Conservation (phyloP, 2,329 filamentous ascomycete species). For the Ophiostoma triangulosporum region DNA sequence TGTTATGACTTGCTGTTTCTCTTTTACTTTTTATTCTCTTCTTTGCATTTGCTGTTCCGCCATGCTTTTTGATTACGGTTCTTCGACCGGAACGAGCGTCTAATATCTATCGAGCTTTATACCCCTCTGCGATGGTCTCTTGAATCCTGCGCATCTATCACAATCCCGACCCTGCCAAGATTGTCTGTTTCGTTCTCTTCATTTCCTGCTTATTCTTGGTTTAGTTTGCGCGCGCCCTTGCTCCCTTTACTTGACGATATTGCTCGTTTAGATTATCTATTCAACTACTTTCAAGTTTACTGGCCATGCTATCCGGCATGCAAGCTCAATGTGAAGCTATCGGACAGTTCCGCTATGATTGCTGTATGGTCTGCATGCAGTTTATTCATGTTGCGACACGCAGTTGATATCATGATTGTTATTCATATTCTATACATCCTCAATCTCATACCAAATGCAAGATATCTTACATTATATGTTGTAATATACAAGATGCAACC, state of each 20-base stretch:
- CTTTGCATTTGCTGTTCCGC: not conserved
- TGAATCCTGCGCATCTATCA: conserved; percentile 2
- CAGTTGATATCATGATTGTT: not conserved
- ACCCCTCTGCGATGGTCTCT: conserved; percentile 3
- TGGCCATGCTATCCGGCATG: no score
- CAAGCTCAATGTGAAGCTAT: no score
- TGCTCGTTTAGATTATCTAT: no score
- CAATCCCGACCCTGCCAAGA: not conserved
- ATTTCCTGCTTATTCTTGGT: not conserved
- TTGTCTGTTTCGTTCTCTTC: not conserved
- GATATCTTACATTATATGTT: not conserved
- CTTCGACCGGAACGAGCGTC: not conserved
- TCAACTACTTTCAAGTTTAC: no score
- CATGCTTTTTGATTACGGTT: not conserved
- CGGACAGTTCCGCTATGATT: no score
- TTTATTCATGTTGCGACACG: no score
- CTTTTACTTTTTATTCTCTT: not conserved
- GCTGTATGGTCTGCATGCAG: no score
- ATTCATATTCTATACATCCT: not conserved
- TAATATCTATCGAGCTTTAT: not conserved
- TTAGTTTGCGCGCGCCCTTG: no score
- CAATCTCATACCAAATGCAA: not conserved
- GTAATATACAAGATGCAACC: not conserved
- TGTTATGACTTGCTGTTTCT: not conserved
- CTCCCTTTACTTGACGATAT: no score